Evolutionary conservation across 345 rosid species (phyloP), one percentile per base, ranked within the genome.

Genomic region (Mallotus nudiflorus): DNA sequence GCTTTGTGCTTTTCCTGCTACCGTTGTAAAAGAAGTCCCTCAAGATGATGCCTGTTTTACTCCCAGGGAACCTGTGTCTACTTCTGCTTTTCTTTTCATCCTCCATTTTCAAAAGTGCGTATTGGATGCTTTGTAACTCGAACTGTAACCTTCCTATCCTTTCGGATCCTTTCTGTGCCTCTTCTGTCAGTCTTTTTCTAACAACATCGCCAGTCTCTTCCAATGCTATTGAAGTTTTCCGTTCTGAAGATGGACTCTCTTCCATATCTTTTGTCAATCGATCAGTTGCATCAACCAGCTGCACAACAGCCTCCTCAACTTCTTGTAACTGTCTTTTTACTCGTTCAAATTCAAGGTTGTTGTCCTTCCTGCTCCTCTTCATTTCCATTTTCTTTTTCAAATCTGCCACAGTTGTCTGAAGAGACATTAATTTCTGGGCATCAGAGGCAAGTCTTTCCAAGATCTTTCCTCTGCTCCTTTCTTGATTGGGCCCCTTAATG

Each of bases 21-120:
- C 91, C 85, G 7, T 55, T 83, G 77, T 81, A 67, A 65, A 94
- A 84, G 68, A 91, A 89, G 57, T 88, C 90, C 84, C 85, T 85
- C 80, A 91, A 74, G 51, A 87, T 65, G 60, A 86, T 73, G 53
- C 88, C 93, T 0, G 90, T 81, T 67, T 73, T 83, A 62, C 80
- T 79, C 67, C 75, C 87, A 0, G 85, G 77, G 74, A 86, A 79
- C 71, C 68, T 76, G 66, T 27, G 69, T 42, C 63, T 72, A 6
- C 40, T 57, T 25, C 62, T 72, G 70, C 39, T 77, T 39, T 62
- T 67, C 70, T 68, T 72, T 51, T 63, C 77, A 49, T 63, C 77
- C 39, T 72, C 77, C 54, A 67, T 73, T 63, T 77, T 72, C 18
- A 77, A 44, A 28, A 77, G 57, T 5, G 13, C 28, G 57, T 56